phyloP scores from a whole-genome alignment of 2,329 filamentous ascomycete species.

The Cladosporium sp. region DNA sequence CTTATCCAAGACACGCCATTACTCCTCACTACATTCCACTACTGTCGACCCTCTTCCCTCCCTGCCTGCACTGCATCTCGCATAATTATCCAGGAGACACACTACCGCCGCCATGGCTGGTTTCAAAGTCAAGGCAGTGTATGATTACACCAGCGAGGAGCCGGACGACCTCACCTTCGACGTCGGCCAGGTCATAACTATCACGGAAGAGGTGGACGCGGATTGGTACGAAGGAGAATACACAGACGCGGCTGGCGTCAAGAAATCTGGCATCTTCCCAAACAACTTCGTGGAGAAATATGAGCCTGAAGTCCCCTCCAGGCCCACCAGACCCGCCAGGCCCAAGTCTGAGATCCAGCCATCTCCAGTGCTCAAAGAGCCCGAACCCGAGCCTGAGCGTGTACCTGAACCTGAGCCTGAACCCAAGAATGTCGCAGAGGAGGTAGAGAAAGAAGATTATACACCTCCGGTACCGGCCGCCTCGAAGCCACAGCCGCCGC shows the following conservation, averaged over 20 bases:
- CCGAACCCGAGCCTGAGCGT: slow-evolving; percentile 30
- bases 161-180: slow-evolving; percentile 91
- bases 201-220: slow-evolving; percentile 85
- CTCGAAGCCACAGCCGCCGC: slow-evolving; percentile 36
- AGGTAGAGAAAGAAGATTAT: slow-evolving; percentile 22
- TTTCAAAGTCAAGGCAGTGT: slow-evolving; percentile 95
- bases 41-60: background rate
- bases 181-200: slow-evolving; percentile 84
- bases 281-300: slow-evolving; percentile 97
- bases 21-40: slow-evolving; percentile 1
- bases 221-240: slow-evolving; percentile 96
- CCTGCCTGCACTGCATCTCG: background rate
- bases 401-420: slow-evolving; percentile 19
- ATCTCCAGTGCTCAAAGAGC: slow-evolving; percentile 15
- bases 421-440: slow-evolving; percentile 9
- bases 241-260: slow-evolving; percentile 67
- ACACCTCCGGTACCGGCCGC: slow-evolving; percentile 27
- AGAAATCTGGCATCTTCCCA: slow-evolving; percentile 84
- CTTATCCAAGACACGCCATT: slow-evolving; percentile 3
- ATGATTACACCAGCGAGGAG: slow-evolving; percentile 88
- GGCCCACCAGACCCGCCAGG: slow-evolving; percentile 68
- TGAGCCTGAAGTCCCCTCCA: slow-evolving; percentile 84
- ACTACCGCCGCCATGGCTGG: slow-evolving; percentile 33
- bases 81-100: background rate
- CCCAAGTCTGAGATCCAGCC: slow-evolving; percentile 57